Conservation (phyloP, 2,329 filamentous ascomycete genomes). For the Cladosporium sp. region DNA sequence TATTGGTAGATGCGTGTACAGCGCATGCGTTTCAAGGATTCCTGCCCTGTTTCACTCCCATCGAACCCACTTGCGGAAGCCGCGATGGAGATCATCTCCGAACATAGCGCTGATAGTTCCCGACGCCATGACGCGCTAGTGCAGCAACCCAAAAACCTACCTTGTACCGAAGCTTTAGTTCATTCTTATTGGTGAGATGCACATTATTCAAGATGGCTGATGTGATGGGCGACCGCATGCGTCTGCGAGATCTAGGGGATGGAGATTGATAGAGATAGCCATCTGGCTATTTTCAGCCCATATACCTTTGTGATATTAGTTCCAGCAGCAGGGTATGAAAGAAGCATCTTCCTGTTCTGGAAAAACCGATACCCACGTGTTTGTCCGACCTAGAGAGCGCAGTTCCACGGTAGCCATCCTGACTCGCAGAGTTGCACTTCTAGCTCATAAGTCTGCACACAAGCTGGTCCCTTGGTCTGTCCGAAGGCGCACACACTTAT, state of each 20-base stretch:
- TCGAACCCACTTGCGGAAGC: not conserved
- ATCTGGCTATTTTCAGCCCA: too few species aligned
- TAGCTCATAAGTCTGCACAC: too few species aligned
- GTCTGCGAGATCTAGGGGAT: not conserved
- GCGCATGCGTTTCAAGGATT: slow-evolving; percentile 5
- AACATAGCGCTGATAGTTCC: slow-evolving; percentile 13
- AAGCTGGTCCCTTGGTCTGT: too few species aligned
- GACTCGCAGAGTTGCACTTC: too few species aligned
- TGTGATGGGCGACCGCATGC: not conserved
- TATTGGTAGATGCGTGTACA: not conserved
- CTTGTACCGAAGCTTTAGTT: not conserved
- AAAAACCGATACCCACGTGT: not conserved
- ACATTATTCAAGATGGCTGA: not conserved
- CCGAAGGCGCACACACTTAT: too few species aligned
- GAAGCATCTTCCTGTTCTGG: too few species aligned
- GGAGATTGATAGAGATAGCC: too few species aligned
- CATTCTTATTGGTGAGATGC: not conserved
- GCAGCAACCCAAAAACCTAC: not conserved
- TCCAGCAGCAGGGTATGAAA: too few species aligned
- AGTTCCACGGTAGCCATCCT: not conserved
- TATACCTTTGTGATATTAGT: too few species aligned
- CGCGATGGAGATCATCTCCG: slow-evolving; percentile 10
- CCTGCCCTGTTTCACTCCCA: slow-evolving; percentile 9
- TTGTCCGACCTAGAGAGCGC: not conserved
- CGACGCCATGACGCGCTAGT: not conserved